Evolutionary conservation across 345 rosid genomes (phyloP).

Genomic region (Gossypioides kirkii): DNA sequence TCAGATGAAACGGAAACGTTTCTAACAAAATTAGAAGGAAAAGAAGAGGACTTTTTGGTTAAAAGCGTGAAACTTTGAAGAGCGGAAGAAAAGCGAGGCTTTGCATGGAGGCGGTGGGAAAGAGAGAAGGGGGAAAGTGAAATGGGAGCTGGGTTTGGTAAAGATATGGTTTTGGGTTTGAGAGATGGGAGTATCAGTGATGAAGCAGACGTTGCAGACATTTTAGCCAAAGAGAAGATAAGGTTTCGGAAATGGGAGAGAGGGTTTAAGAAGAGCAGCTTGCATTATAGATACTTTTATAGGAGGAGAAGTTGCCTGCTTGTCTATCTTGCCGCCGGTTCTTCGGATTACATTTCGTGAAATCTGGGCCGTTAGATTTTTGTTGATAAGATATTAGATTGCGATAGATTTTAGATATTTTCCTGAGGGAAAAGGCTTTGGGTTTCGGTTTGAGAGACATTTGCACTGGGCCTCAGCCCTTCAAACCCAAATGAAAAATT

Average conservation of each 20-base stretch:
- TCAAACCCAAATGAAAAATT: neutral
- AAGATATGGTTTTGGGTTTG: slow-evolving; percentile 42
- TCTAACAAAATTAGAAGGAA: slow-evolving; percentile 43
- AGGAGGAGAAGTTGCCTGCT: neutral
- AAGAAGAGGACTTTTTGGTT: neutral
- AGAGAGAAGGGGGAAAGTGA: slow-evolving; percentile 30
- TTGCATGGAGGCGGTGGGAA: slow-evolving; percentile 33
- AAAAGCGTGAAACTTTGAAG: slow-evolving; percentile 23
- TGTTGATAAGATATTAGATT: slow-evolving; percentile 1
- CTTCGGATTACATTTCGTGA: neutral
- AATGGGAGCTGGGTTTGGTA: slow-evolving; percentile 34
- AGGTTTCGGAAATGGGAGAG: slow-evolving; percentile 3
- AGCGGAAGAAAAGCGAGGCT: slow-evolving; percentile 30
- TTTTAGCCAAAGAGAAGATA: neutral
- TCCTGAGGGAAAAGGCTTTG: neutral
- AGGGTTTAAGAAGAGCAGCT: neutral
- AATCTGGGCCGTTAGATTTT: neutral
- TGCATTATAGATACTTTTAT: slow-evolving; percentile 15
- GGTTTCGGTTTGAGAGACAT: too few species aligned
- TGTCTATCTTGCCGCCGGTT: neutral
- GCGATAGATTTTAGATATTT: neutral
- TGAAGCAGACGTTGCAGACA: slow-evolving; percentile 58
- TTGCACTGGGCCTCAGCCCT: neutral
- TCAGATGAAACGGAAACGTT: slow-evolving; percentile 63
- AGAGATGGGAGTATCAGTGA: slow-evolving; percentile 59